phyloP scores from a whole-genome alignment of 1,284 basidiomycete genomes.

The Abortiporus biennis region DNA sequence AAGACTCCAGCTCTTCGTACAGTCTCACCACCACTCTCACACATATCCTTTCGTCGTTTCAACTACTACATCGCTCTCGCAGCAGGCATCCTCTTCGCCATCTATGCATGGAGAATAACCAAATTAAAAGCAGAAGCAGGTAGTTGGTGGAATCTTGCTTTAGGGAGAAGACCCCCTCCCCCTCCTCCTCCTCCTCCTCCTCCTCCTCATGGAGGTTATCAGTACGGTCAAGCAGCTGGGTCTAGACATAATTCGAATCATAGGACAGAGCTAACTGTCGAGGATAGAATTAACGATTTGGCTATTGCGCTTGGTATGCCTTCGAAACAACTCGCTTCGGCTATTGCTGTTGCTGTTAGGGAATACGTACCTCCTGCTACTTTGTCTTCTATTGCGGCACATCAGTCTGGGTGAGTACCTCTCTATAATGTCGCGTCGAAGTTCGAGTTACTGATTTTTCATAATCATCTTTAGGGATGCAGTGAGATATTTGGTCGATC shows the following conservation, averaged over 20 bases:
- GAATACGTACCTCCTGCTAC: constrained; percentile 53
- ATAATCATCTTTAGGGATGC: constrained; percentile 14
- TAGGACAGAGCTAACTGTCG: constrained; percentile 31
- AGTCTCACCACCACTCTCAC: constrained; percentile 28
- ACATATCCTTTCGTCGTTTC: constrained; percentile 30
- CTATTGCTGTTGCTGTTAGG: constrained; percentile 51
- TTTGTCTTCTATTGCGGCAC: constrained; percentile 43
- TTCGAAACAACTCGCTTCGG: constrained; percentile 50
- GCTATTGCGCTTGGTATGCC: constrained; percentile 58
- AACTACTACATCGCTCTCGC: constrained; percentile 44
- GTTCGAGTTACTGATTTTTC: neutral
- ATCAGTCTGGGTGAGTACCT: constrained; percentile 37
- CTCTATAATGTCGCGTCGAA: too few species aligned
- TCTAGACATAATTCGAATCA: constrained; percentile 1
- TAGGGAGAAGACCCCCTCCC: constrained; percentile 31
- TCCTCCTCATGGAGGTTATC: neutral
- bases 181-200: constrained; percentile 2
- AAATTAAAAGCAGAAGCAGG: constrained; percentile 49
- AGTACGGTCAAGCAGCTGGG: neutral
- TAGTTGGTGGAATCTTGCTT: constrained; percentile 52
- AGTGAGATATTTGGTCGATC: constrained; percentile 20
- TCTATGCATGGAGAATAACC: constrained; percentile 42
- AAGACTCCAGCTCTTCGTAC: constrained; percentile 24
- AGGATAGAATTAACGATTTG: constrained; percentile 49
- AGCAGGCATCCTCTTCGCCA: constrained; percentile 36